Evolutionary conservation across 1,284 basidiomycete genomes (phyloP), one percentile per base, ranked within the genome.

Genomic region (Trichosporon asahii): DNA sequence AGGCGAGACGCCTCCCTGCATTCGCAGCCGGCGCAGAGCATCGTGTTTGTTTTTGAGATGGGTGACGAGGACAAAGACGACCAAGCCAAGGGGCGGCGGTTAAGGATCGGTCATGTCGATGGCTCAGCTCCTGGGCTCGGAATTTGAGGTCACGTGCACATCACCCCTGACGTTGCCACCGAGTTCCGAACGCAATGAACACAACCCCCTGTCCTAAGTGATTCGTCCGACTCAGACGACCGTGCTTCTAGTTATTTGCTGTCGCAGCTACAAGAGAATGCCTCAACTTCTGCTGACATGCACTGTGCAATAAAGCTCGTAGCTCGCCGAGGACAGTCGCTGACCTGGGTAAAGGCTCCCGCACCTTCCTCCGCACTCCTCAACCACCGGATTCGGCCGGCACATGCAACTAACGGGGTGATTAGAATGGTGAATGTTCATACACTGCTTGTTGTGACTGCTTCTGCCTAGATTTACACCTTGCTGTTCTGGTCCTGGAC

Each of bases 401-500:
- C 40, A 44, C 40, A 44, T 25, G 49, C 49, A 53, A 25, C n/a
- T 2, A 23, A 25, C n/a, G 49, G 35, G n/a, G 3, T 61, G 29
- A 31, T 61, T 29, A 33, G 57, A 61, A 61, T 61, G 57, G 57
- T 61, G 57, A 61, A 29, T 61, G 57, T 61, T 61, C 57, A 61
- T 61, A 61, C 57, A 61, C 57, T 61, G 57, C 57, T 53, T 53
- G 49, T 53, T 25, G n/a, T 21, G 14, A 33, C n/a, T n/a, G 27
- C 29, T 18, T 61, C 57, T 61, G 57, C 27, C 57, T 61, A n/a
- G 9, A 27, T 49, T 55, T 66, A 68, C 64, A 68, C 65, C 57
- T 21, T 29, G 27, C 86, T 87, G 84, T 87, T 84, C 75, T 86
- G 85, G 25, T 88, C 87, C 72, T 91, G 90, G 73, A 95, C 89